Evolutionary conservation across 73 alveolate species (phyloP), one percentile per base, ranked within the genome.

Genomic region (Tetrahymena malaccensis): DNA sequence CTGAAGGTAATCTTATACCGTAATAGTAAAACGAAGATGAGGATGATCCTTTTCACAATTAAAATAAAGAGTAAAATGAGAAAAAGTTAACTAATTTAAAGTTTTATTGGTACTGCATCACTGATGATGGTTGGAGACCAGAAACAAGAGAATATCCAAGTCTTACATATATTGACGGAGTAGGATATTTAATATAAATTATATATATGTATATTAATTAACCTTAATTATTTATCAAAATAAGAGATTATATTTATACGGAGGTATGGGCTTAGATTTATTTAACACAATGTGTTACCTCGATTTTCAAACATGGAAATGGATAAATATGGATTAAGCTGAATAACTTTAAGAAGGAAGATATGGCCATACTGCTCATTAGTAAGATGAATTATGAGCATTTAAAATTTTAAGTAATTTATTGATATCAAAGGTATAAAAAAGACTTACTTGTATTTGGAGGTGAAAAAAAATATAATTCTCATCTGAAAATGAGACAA

Each of bases 261-360:
- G 97, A 17, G 97, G 97, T 12, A 95, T 95, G 55, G 97, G 97
- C 27, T 85, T 85, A 27, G 97, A 95, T 85, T 95, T 95, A 95
- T 95, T 95, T 55, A 85, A 93, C 3, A 95, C 97, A 35, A 85
- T 95, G 35, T 55, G 84, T 43, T 85, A 89, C 50, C 50, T 95
- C 25, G 94, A 89, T 55, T 85, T 93, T 15, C 44, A 85, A 43
- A 43, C 97, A 33, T 95, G 97, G 97, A 57, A 55, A 12, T 95
- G 97, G 97, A 58, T 35, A 34, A 94, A 85, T 55, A 95, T 95
- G 38, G 95, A 93, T 31, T 33, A 94, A 43, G 97, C 95, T 17
- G 97, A 70, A 43, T 94, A 85, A 35, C 95, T 94, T 21, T 50
- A 84, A n/a, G 97, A 95, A 34, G 97, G 97, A n/a, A 43, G 97